Base-by-base conservation (phyloP, 2,329 filamentous ascomycete species). In the Xylaria sp. region DNA sequence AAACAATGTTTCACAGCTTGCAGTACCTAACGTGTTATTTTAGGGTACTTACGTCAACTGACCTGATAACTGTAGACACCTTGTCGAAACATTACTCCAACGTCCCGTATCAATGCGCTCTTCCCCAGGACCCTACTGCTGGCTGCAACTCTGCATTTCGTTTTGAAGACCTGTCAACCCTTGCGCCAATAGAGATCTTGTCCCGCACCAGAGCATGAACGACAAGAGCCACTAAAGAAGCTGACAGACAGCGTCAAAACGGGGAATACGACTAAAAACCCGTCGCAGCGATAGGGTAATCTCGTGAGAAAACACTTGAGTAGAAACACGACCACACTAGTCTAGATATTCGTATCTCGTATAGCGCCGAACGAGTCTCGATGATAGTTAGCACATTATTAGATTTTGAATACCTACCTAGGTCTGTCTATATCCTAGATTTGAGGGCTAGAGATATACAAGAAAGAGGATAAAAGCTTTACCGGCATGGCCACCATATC, bases 1-100 rank as follows among this genome's bases (percentile, higher is more conserved):
- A 66, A 63, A 66, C 58, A 66, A 61, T 62, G 63, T 66, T 61
- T 66, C 63, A 55, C 59, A 62, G 54, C 29, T 27, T 31, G 60
- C 51, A 53, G 36, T 44, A 42, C 9, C 33, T 13, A 10, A 36
- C 7, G 53, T 59, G 54, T 66, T 66, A 66, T 58, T 62, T 62
- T 66, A 66, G 45, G 53, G 27, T 58, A 49, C 58, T 60, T 57
- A 58, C 63, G 63, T 66, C 63, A 66, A 66, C 53, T 53, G 50
- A 44, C 51, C 63, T 25, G 22, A 51, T 22, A 25, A 38, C 38
- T 54, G 17, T 31, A 47, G 55, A 29, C 45, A 56, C 38, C 42
- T 47, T 49, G 42, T 38, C 22, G 15, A 50, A 50, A 31, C 25
- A 50, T 29, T 31, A 29, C 27, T 50, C 39, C 42, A 22, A 45